Conservation (phyloP, 306 rosid species). For the Fragaria ananassa region DNA sequence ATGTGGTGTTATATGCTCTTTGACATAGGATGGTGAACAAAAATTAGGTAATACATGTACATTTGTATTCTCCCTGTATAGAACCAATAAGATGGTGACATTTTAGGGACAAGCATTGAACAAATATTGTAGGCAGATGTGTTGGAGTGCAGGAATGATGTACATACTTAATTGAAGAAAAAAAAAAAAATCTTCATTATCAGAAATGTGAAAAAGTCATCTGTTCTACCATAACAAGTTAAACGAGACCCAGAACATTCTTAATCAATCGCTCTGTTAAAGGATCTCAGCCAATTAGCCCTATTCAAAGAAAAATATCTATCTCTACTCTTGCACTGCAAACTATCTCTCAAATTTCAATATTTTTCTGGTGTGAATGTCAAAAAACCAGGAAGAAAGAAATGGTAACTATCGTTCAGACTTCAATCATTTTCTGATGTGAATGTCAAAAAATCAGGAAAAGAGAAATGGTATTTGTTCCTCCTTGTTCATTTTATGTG, state of each 20-base stretch:
- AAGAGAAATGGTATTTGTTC: background rate
- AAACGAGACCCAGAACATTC: background rate
- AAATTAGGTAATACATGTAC: background rate
- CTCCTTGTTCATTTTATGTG: background rate
- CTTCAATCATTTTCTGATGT: background rate
- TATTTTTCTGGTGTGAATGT: background rate
- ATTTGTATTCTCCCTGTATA: background rate
- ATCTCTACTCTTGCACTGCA: background rate
- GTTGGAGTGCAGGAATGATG: background rate
- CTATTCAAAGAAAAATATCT: background rate
- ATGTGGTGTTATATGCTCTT: background rate
- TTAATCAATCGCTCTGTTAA: background rate
- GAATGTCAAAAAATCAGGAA: background rate
- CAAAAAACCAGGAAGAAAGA: background rate
- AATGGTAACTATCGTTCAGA: background rate
- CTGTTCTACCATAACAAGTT: no score
- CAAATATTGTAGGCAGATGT: background rate
- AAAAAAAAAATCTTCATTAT: no score
- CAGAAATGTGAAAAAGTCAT: background rate
- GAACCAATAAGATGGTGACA: background rate
- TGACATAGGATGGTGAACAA: background rate
- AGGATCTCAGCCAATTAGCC: background rate
- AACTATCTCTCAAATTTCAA: background rate
- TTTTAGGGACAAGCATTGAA: background rate
- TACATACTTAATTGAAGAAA: background rate